Conservation (phyloP, 2,329 filamentous ascomycete species). For the Pseudocercospora pini-densiflorae region DNA sequence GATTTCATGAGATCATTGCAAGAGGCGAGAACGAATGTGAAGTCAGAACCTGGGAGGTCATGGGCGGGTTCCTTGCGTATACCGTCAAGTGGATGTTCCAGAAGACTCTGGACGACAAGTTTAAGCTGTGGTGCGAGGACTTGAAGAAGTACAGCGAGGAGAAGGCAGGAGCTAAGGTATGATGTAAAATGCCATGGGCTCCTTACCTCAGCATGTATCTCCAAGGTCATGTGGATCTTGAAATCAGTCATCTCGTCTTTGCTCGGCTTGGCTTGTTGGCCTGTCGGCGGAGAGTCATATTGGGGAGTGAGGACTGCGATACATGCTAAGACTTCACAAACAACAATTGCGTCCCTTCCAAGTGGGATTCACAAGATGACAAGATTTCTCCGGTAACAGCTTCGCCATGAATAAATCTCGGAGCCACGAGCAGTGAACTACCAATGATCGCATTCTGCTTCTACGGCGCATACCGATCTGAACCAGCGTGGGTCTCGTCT, state of each 20-base stretch:
- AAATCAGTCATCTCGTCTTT: neutral
- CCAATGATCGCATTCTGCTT: neutral
- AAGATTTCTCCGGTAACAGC: neutral
- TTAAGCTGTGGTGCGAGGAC: conserved; percentile 34
- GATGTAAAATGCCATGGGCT: neutral
- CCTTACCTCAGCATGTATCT: neutral
- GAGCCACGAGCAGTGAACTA: neutral
- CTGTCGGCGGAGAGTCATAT: neutral
- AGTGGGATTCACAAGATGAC: neutral
- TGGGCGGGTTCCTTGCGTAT: conserved; percentile 34
- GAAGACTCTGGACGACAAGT: conserved; percentile 35
- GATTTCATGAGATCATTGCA: conserved; percentile 38
- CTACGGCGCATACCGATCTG: neutral
- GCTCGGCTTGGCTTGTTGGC: neutral
- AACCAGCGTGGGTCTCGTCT: neutral
- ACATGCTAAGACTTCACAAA: neutral
- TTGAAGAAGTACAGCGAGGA: conserved; percentile 33
- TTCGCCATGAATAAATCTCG: neutral
- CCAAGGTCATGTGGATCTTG: neutral
- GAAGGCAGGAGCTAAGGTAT: conserved; percentile 1
- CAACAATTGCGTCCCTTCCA: neutral
- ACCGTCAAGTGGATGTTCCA: conserved; percentile 37
- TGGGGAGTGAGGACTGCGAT: neutral
- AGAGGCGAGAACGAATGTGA: conserved; percentile 32
- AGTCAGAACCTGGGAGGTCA: conserved; percentile 37